Evolutionary conservation across 768 basidiomycete species (phyloP), one percentile per base, ranked within the genome.

Genomic region (Zangia roseola): DNA sequence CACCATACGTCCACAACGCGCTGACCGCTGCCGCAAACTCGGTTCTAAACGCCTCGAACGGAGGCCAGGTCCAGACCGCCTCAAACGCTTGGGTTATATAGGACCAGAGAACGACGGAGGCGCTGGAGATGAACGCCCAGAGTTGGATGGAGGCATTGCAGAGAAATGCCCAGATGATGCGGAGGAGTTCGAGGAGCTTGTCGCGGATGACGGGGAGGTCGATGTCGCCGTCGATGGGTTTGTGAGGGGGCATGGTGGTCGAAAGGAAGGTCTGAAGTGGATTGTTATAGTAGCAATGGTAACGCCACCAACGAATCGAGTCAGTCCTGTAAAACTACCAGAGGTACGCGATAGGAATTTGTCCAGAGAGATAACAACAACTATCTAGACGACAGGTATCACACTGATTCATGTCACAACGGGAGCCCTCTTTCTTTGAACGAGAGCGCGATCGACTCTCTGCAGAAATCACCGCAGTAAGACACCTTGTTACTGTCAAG

Each of bases 401-500:
- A 16, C 34, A 34, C 25, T 20, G 17, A 14, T 23, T 43, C 42
- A 63, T 68, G 66, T 68, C 63, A 6, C 66, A 68, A 45, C 50
- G 46, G 46, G 83, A 83, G 21, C 59, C 65, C 2, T 67, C 80
- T 0, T 91, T 88, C 68, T 93, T 93, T 49, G 88, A 91, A 31
- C 78, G 78, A 51, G 91, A 94, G 59, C 81, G 90, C 54, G 85
- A 91, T 49, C 77, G 78, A 45, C 75, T 94, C 34, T 74, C 86
- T 6, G 70, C 76, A 41, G 89, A 92, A 51, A 90, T 93, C 50
- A 83, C 84, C 21, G 71, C 79, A 21, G 91, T 92, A 60, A 61
- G 76, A 60, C 17, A 26, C 28, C 10, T n/a, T 34, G 6, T 35
- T 26, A n/a, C 28, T 14, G 9, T 37, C n/a, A n/a, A n/a, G n/a